Percentiles rank a stretch among this genome's conserved stretches.
Conservation (phyloP, 2,329 filamentous ascomycete species). For the Bipolaris sorokiniana region DNA sequence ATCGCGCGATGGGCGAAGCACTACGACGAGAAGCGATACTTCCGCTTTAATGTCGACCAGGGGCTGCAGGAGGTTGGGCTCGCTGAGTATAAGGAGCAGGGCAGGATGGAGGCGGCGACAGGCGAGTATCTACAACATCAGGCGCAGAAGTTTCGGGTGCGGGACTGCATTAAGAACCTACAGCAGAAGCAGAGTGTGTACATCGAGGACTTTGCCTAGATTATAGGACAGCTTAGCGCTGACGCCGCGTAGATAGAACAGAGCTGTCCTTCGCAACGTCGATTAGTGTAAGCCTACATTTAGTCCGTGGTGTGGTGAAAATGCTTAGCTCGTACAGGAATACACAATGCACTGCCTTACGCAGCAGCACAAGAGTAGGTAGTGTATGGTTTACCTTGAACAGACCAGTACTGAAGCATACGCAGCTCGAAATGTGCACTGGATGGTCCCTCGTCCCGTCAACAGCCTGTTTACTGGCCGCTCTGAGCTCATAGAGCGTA, state of each 20-base stretch:
- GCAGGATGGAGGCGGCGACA: not conserved
- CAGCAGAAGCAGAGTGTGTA: not conserved
- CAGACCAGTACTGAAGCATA: not conserved
- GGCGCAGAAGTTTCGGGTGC: not conserved
- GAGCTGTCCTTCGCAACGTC: not conserved
- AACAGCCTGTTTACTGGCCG: not conserved
- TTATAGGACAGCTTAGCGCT: not conserved
- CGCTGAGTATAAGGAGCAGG: not conserved
- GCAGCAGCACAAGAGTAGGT: not conserved
- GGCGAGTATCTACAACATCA: not conserved
- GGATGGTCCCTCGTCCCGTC: not conserved
- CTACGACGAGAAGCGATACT: not conserved
- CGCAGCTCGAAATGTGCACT: not conserved
- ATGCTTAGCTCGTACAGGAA: not conserved
- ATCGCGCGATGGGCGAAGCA: not conserved
- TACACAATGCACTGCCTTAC: not conserved
- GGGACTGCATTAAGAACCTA: not conserved
- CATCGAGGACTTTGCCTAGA: not conserved
- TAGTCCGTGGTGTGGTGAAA: not conserved
- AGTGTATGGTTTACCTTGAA: not conserved
- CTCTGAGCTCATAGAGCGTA: not conserved
- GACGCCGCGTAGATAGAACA: not conserved
- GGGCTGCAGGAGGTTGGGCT: not conserved
- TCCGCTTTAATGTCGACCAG: not conserved
- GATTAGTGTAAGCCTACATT: not conserved